phyloP scores from a whole-genome alignment of 345 rosid species.

The Eutrema heterophyllum region DNA sequence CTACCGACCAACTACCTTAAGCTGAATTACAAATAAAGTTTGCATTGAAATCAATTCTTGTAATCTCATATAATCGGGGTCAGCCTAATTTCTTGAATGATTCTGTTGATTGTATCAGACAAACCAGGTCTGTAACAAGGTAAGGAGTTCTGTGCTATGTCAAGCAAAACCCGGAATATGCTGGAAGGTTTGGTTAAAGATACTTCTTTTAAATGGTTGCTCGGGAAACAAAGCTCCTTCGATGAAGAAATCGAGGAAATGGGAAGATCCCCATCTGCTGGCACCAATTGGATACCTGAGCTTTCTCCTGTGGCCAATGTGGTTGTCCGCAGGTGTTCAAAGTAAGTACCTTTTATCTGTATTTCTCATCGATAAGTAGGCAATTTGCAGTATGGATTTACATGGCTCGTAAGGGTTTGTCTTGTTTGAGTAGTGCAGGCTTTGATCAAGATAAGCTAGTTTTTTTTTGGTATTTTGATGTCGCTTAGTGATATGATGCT shows the following conservation, averaged over 20 bases:
- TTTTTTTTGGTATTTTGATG: too few relatives aligned
- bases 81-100: not conserved
- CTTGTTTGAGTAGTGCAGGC: not conserved
- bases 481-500: too few relatives aligned
- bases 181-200: conserved; percentile 76
- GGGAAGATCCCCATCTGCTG: conserved; percentile 70
- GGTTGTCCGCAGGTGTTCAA: conserved; percentile 83
- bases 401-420: not conserved
- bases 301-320: conserved; percentile 83
- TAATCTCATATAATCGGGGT: not conserved
- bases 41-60: not conserved
- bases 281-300: conserved; percentile 73
- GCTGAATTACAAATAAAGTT: not conserved
- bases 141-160: conserved; percentile 29
- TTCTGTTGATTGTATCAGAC: conserved; percentile 3
- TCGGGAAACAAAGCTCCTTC: conserved; percentile 55
- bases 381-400: not conserved
- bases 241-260: conserved; percentile 81
- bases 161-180: conserved; percentile 64
- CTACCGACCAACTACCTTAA: conserved; percentile 15
- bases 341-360: conserved; percentile 47
- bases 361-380: not conserved
- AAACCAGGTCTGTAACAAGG: not conserved
- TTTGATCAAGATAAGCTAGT: conserved; percentile 6
- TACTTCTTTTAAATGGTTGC: conserved; percentile 85